A percentile compares a stretch with the other conserved stretches of the same genome.
Evolutionary conservation across 805 yeast species (phyloP).

Genomic region (Starmerella scarabaei): DNA sequence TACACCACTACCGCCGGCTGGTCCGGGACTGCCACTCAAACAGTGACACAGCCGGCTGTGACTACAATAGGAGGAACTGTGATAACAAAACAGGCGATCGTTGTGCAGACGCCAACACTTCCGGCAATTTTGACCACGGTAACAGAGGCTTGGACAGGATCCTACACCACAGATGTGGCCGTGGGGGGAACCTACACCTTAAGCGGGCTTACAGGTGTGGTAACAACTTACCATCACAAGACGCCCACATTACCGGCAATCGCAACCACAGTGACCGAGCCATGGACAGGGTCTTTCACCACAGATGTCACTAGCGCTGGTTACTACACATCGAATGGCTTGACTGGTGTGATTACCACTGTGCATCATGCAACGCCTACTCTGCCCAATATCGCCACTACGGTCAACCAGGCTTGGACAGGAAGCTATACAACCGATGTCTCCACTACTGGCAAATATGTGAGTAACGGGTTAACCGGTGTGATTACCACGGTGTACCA

Average conservation of each 20-base stretch:
- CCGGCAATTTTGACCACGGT: background rate
- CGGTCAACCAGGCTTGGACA: background rate
- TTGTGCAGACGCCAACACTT: background rate
- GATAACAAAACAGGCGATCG: background rate
- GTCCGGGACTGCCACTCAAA: background rate
- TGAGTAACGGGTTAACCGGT: background rate
- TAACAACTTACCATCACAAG: background rate
- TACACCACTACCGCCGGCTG: background rate
- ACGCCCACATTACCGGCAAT: conserved; percentile 4
- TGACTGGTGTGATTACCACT: conserved; percentile 1
- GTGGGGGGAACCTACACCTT: background rate
- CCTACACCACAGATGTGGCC: background rate
- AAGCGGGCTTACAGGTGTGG: background rate
- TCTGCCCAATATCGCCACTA: background rate
- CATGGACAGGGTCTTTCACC: background rate
- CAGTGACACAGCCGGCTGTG: background rate
- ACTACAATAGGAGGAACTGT: background rate
- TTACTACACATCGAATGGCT: conserved; percentile 3
- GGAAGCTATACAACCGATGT: conserved; percentile 1
- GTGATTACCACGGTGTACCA: background rate
- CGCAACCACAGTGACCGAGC: background rate
- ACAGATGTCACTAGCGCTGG: conserved; percentile 1
- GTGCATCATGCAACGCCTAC: conserved; percentile 6
- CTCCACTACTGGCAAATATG: conserved; percentile 1
- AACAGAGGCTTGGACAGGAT: background rate